These are phyloP conservation scores for Parathielavia hyrcaniae DNA, from an alignment of 495 filamentous ascomycete species.

Conservation along the genomic window DNA sequence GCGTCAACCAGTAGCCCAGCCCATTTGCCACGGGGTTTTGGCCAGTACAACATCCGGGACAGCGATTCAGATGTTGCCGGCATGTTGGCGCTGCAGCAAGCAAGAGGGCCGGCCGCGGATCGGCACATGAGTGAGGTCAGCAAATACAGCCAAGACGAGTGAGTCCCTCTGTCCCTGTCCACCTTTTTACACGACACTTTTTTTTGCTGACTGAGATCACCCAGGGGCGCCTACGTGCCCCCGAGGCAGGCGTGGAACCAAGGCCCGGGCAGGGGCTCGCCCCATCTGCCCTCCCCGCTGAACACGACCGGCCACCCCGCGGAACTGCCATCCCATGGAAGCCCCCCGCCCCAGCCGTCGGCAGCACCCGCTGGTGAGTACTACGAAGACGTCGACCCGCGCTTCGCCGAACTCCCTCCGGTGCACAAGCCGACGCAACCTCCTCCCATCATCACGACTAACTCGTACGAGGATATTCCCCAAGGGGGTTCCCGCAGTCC, in stretches of 20 bases:
- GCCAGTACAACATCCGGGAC: slow-evolving; percentile 51
- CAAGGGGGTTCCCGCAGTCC: slow-evolving; percentile 65
- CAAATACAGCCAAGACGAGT: slow-evolving; percentile 68
- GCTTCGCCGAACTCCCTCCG: slow-evolving; percentile 53
- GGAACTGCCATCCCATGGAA: slow-evolving; percentile 35
- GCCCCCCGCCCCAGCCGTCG: slow-evolving; percentile 29
- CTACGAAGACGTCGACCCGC: slow-evolving; percentile 92
- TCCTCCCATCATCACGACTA: slow-evolving; percentile 30
- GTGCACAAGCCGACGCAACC: slow-evolving; percentile 28
- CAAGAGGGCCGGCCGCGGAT: slow-evolving; percentile 34
- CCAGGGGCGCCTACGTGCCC: slow-evolving; percentile 54
- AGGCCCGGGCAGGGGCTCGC: slow-evolving; percentile 41
- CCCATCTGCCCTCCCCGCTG: slow-evolving; percentile 34
- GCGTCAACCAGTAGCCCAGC: slow-evolving; percentile 52
- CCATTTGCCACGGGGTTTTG: slow-evolving; percentile 36
- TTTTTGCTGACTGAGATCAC: not conserved
- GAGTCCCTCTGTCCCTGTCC: slow-evolving; percentile 35
- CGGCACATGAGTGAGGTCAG: slow-evolving; percentile 55
- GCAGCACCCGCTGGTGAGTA: slow-evolving; percentile 51
- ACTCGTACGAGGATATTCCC: slow-evolving; percentile 52
- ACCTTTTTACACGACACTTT: not conserved
- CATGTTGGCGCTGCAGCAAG: slow-evolving; percentile 62
- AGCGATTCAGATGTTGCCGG: slow-evolving; percentile 63
- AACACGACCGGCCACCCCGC: slow-evolving; percentile 34
- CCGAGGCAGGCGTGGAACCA: slow-evolving; percentile 55